phyloP scores from a whole-genome alignment of 1,139 yeast genomes.

The Pichiaceae sp. region DNA sequence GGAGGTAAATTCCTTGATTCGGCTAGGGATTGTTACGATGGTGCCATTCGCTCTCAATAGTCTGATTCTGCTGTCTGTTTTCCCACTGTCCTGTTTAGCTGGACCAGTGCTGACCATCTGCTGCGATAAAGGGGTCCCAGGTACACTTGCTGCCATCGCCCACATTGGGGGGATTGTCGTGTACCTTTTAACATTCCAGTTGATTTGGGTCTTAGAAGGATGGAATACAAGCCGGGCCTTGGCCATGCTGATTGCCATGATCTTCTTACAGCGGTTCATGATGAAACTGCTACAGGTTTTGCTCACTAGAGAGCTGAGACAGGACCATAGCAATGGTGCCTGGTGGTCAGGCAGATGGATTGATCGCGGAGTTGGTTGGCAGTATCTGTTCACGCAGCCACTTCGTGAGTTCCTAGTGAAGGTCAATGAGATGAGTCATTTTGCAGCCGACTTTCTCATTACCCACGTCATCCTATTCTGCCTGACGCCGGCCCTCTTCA shows the following conservation, averaged over 20 bases:
- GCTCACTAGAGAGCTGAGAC: slow-evolving; percentile 53
- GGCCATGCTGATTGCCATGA: slow-evolving; percentile 47
- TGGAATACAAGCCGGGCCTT: slow-evolving; percentile 53
- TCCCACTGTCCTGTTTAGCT: slow-evolving; percentile 37
- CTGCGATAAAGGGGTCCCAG: slow-evolving; percentile 24
- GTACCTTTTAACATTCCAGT: slow-evolving; percentile 48
- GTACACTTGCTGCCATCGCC: slow-evolving; percentile 39
- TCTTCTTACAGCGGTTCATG: slow-evolving; percentile 47
- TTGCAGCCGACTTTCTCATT: slow-evolving; percentile 63
- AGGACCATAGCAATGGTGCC: slow-evolving; percentile 49
- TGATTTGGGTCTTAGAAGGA: slow-evolving; percentile 55
- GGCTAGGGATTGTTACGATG: slow-evolving; percentile 42
- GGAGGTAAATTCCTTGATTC: slow-evolving; percentile 45
- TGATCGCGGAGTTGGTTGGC: slow-evolving; percentile 43
- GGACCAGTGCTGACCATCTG: slow-evolving; percentile 38
- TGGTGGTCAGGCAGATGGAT: slow-evolving; percentile 91
- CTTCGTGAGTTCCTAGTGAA: slow-evolving; percentile 63
- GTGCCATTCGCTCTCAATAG: slow-evolving; percentile 48
- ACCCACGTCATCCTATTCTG: slow-evolving; percentile 56
- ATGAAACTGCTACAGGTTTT: slow-evolving; percentile 38
- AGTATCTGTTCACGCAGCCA: slow-evolving; percentile 56
- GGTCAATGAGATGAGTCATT: slow-evolving; percentile 56
- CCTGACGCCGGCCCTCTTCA: slow-evolving; percentile 53
- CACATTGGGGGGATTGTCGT: slow-evolving; percentile 44
- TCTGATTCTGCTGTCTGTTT: slow-evolving; percentile 32